phyloP scores from a whole-genome alignment of 352 stramenopile species.

The Halophytophthora polymorphica region DNA sequence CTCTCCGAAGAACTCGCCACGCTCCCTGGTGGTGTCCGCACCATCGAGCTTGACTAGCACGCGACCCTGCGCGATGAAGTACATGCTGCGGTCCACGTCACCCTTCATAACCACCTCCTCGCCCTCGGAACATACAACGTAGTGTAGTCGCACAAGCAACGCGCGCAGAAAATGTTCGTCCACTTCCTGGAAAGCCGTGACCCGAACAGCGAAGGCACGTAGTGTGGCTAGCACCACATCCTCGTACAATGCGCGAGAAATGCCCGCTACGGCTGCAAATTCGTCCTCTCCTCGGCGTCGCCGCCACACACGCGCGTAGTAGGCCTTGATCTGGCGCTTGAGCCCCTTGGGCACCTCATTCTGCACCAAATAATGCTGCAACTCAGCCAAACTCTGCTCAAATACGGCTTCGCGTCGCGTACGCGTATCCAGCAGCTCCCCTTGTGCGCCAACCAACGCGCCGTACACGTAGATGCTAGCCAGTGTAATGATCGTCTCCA shows the following conservation, averaged over 20 bases:
- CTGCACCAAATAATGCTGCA: constrained; percentile 70
- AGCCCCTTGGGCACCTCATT: constrained; percentile 64
- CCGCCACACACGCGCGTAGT: constrained; percentile 62
- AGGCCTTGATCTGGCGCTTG: constrained; percentile 70
- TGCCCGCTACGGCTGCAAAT: constrained; percentile 37
- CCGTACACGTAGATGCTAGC: constrained; percentile 75
- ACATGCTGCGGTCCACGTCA: constrained; percentile 78
- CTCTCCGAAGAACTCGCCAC: constrained; percentile 62
- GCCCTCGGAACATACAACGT: constrained; percentile 59
- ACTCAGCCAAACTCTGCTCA: constrained; percentile 57
- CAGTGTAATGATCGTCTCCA: constrained; percentile 54
- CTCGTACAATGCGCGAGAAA: constrained; percentile 55
- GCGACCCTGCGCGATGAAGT: constrained; percentile 66
- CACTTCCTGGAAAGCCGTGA: constrained; percentile 44
- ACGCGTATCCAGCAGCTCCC: constrained; percentile 46
- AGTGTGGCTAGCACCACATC: constrained; percentile 60
- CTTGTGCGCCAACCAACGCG: constrained; percentile 54
- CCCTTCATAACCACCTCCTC: constrained; percentile 69
- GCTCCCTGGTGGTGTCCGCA: constrained; percentile 44
- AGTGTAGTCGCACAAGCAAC: constrained; percentile 51
- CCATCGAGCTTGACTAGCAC: constrained; percentile 56
- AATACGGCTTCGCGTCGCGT: constrained; percentile 48
- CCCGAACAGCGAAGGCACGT: constrained; percentile 44
- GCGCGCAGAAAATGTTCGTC: constrained; percentile 61
- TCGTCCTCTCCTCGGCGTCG: constrained; percentile 53